phyloP scores from a whole-genome alignment of 1,284 basidiomycete species.

The Apiotrichum gracile region DNA sequence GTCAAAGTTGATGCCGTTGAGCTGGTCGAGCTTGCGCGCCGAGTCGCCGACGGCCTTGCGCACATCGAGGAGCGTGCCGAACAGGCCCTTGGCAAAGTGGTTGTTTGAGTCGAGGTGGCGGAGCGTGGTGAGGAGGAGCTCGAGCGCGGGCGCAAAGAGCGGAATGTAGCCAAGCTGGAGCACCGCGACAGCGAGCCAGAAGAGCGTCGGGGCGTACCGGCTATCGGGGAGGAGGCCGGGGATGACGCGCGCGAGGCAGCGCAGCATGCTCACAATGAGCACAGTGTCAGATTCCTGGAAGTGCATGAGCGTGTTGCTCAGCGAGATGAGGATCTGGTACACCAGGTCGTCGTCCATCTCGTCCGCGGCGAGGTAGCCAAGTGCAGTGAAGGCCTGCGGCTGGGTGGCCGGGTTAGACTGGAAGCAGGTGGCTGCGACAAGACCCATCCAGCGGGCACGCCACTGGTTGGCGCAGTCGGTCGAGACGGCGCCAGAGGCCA shows the following conservation, averaged over 20 bases:
- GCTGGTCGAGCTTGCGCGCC: slow-evolving; percentile 64
- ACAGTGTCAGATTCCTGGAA: slow-evolving; percentile 37
- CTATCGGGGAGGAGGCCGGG: slow-evolving; percentile 63
- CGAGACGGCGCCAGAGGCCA: slow-evolving; percentile 57
- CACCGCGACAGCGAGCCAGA: slow-evolving; percentile 78
- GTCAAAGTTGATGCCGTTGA: slow-evolving; percentile 70
- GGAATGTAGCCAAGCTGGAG: slow-evolving; percentile 69
- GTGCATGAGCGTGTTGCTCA: slow-evolving; percentile 51
- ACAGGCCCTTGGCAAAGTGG: slow-evolving; percentile 52
- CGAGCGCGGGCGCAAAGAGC: slow-evolving; percentile 63
- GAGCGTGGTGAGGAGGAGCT: slow-evolving; percentile 54
- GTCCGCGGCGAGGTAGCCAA: slow-evolving; percentile 68
- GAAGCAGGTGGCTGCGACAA: slow-evolving; percentile 87
- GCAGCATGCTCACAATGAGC: slow-evolving; percentile 73
- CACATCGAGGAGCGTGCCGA: slow-evolving; percentile 58
- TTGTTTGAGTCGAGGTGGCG: slow-evolving; percentile 49
- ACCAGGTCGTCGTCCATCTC: slow-evolving; percentile 57
- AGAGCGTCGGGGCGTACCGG: slow-evolving; percentile 66
- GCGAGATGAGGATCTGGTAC: slow-evolving; percentile 45
- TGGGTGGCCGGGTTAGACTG: slow-evolving; percentile 86
- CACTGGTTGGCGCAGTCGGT: slow-evolving; percentile 81
- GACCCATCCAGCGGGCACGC: slow-evolving; percentile 87
- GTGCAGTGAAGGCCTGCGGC: slow-evolving; percentile 77
- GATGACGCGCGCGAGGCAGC: slow-evolving; percentile 71
- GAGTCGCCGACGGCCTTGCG: slow-evolving; percentile 63